These are phyloP conservation scores for Kwoniella botswanensis DNA, from an alignment of 768 basidiomycete genomes.

Conservation along the genomic window DNA sequence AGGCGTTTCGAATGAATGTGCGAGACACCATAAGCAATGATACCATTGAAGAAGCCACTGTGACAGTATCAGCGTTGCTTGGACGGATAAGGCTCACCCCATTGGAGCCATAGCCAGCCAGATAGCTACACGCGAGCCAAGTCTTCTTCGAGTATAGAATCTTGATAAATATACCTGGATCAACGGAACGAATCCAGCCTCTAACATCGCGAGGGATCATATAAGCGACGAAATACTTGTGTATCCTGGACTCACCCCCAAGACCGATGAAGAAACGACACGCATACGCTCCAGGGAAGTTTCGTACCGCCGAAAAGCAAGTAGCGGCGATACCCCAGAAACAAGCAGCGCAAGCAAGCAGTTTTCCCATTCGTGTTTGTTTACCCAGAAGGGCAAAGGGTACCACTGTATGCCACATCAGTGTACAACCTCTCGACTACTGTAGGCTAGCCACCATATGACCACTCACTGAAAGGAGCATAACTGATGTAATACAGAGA, in stretches of 20 bases:
- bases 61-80: neutral
- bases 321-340: slow-evolving; percentile 37
- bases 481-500: slow-evolving; percentile 29
- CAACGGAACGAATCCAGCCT: slow-evolving; percentile 63
- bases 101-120: slow-evolving; percentile 8
- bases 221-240: too few species aligned
- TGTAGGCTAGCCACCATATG: neutral
- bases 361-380: slow-evolving; percentile 22
- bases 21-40: slow-evolving; percentile 29
- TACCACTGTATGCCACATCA: slow-evolving; percentile 17
- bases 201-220: slow-evolving; percentile 54
- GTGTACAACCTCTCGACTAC: neutral
- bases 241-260: slow-evolving; percentile 55
- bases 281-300: slow-evolving; percentile 17
- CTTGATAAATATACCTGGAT: slow-evolving; percentile 58
- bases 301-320: slow-evolving; percentile 25
- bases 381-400: slow-evolving; percentile 31
- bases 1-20: slow-evolving; percentile 45
- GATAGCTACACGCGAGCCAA: slow-evolving; percentile 24
- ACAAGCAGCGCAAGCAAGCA: slow-evolving; percentile 14
- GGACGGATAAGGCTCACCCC: neutral
- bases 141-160: slow-evolving; percentile 59
- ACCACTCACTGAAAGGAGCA: slow-evolving; percentile 28
- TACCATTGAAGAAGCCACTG: slow-evolving; percentile 54
- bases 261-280: slow-evolving; percentile 28